Base-by-base conservation (phyloP, 164 flowering plant species). In the Saururus chinensis region DNA sequence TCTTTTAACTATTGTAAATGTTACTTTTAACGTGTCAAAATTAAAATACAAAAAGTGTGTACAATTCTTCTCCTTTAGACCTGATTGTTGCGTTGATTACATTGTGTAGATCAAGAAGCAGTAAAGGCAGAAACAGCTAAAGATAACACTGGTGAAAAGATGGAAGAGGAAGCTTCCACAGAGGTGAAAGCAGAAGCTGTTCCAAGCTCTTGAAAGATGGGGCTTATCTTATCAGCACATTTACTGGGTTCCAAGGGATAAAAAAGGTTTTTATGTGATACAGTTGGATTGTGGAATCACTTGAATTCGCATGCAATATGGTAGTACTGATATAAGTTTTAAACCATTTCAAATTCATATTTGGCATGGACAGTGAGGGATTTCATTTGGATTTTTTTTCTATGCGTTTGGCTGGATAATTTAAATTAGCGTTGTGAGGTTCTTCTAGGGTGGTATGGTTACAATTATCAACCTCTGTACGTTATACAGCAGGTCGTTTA, bases 81-180 rank as follows among this genome's bases (percentile, higher is more conserved):
- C 22, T 57, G 40, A 4, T 26, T 57, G 60, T 9, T 30, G 35
- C 11, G n/a, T 14, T 9, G 2, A 21, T 6, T 26, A 25, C 3
- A 16, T 20, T 40, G 7, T 16, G 42, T 51, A 77, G 81, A 62
- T 19, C 69, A 71, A 74, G 87, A 78, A 66, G 77, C 64, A 12
- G 52, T 65, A 60, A 80, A 74, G 66, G 69, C 80, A 21, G 82
- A 56, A n/a, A 66, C 67, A 22, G 68, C 70, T 17, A 45, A 45
- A 17, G 49, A 45, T 9, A 1, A 45, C 49, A 17, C 49, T 12
- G 49, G 4, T 45, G 49, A 9, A 12, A 45, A 45, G 49, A 45
- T 45, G 49, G 49, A 45, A 17, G 52, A 65, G 60, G 72, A 62
- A 56, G 73, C 63, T 56, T 21, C 23, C 4, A 10, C 73, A 40